Evolutionary conservation across 169 alveolate species (phyloP).

Genomic region (Eimeria tenella): DNA sequence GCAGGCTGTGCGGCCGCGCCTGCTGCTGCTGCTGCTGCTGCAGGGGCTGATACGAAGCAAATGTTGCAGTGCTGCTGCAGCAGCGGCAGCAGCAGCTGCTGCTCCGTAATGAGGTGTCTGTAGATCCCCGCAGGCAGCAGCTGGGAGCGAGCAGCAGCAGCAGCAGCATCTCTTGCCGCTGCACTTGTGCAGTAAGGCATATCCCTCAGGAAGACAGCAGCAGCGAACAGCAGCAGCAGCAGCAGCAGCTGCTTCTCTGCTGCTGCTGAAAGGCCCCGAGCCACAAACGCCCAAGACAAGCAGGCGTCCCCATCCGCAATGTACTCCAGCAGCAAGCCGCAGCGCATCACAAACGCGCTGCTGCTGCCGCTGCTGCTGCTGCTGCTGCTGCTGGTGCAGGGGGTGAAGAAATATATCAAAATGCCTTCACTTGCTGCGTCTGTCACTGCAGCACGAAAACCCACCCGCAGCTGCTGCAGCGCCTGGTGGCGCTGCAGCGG

Average conservation of each 20-base stretch:
- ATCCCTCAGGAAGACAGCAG: neutral
- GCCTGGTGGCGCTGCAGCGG: conserved; percentile 45
- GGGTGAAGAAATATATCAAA: neutral
- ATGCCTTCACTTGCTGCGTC: conserved; percentile 29
- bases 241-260: conserved; percentile 67
- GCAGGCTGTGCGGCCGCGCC: neutral
- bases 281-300: conserved; percentile 51
- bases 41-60: neutral
- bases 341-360: conserved; percentile 18
- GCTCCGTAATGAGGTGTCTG: neutral
- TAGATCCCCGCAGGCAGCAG: conserved; percentile 2
- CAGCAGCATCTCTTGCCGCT: neutral
- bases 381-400: conserved; percentile 5
- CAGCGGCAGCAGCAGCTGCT: neutral
- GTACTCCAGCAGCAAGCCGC: conserved; percentile 42
- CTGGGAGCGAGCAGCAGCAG: no score
- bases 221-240: conserved; percentile 26
- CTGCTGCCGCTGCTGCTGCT: conserved; percentile 41
- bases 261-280: conserved; percentile 18
- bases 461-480: conserved; percentile 44
- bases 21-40: conserved; percentile 19
- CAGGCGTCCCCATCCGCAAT: conserved; percentile 65
- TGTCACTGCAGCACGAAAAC: conserved; percentile 6
- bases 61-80: conserved; percentile 46
- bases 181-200: conserved; percentile 50